Base-by-base conservation (phyloP, 768 basidiomycete genomes). In the Postia placenta region DNA sequence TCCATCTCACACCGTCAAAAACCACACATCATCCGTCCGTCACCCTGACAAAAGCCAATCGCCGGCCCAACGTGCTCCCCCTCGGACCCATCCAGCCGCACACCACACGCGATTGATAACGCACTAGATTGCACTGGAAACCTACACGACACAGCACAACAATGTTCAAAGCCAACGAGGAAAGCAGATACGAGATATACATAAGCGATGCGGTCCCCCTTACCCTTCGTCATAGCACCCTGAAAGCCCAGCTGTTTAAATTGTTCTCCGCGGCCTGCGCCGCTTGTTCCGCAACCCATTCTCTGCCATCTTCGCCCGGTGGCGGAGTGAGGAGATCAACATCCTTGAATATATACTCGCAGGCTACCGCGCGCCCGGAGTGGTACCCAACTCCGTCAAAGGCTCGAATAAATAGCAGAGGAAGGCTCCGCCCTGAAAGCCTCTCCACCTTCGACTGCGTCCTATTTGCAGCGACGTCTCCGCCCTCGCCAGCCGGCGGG, bases 301-400 rank as follows among this genome's bases (percentile, higher is more conserved):
- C 74, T 83, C 83, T 56, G 79, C 69, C 49, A 69, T 70, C 45
- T 59, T 63, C 48, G 69, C 69, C 25, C 69, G 66, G 2, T 75
- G 65, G 40, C 30, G 17, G 17, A 47, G 25, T 22, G 15, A 75
- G 60, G 42, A 89, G 69, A 60, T 86, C 83, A 67, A 89, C 75
- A 14, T 72, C 65, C 58, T 83, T 80, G 65, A 88, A 87, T 15
- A 87, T 77, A 60, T 87, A 87, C 63, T 92, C 89, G 61, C 86
- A 87, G 15, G 87, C 77, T 50, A 92, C 81, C 37, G 85, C 87
- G 53, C 88, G 79, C 30, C 89, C 89, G 19, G 91, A 91, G 63
- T 91, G 87, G 64, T 91, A 92, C 3, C 90, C 90, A 25, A 92
- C 81, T n/a, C 91, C 88, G 57, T 92, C 90, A 36, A 72, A 78